A percentile compares a stretch with the other conserved stretches of the same genome.
Conservation (phyloP, 2,329 filamentous ascomycete species). For the Scleromitrula shiraiana region DNA sequence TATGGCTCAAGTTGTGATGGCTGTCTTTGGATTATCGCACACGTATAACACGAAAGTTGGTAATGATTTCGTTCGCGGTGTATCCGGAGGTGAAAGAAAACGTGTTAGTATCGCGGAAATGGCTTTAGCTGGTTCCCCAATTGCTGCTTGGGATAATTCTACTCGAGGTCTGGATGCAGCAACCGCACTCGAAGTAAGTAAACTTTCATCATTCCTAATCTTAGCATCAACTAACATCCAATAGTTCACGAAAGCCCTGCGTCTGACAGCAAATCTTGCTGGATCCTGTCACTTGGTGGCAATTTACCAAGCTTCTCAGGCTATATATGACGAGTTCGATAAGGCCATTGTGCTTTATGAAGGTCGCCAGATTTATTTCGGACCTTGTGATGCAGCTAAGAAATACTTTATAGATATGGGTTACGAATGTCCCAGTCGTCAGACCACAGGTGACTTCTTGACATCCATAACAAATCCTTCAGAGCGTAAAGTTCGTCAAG, state of each 20-base stretch:
- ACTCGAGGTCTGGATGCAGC: slow-evolving; percentile 68
- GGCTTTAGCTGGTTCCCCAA: slow-evolving; percentile 46
- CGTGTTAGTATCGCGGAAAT: slow-evolving; percentile 78
- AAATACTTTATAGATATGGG: slow-evolving; percentile 63
- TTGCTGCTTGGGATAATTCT: slow-evolving; percentile 28
- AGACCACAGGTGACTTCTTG: slow-evolving; percentile 55
- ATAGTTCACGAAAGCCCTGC: slow-evolving; percentile 61
- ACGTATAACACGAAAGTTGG: slow-evolving; percentile 68
- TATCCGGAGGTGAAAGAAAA: slow-evolving; percentile 66
- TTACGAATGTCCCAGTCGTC: slow-evolving; percentile 56
- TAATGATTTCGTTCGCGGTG: slow-evolving; percentile 62
- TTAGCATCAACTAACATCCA: too few relatives aligned
- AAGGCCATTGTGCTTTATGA: slow-evolving; percentile 52
- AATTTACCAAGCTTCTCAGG: slow-evolving; percentile 65
- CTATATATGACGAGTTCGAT: slow-evolving; percentile 61
- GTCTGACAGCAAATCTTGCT: slow-evolving; percentile 56
- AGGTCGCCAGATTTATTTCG: slow-evolving; percentile 66
- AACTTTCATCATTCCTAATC: neutral
- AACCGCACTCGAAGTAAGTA: slow-evolving; percentile 48
- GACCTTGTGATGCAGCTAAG: slow-evolving; percentile 54
- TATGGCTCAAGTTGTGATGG: slow-evolving; percentile 53
- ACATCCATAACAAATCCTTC: slow-evolving; percentile 63
- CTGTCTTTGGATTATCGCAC: slow-evolving; percentile 60
- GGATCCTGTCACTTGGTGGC: slow-evolving; percentile 58
- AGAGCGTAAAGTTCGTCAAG: slow-evolving; percentile 48